Base-by-base conservation (phyloP, 805 yeast genomes). In the Candida railenensis region DNA sequence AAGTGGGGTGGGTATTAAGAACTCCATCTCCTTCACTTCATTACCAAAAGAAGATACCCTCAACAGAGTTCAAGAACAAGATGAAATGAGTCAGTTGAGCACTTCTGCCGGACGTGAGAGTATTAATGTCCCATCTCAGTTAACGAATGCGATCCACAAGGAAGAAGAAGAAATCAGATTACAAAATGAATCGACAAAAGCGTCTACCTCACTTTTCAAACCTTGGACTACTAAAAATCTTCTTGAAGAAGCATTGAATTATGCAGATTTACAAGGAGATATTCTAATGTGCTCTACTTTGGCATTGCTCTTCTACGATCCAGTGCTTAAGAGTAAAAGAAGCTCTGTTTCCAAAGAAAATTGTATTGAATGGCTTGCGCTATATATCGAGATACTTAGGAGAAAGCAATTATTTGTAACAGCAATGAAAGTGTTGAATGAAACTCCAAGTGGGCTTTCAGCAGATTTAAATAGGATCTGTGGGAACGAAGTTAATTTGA, bases 231-330 rank as follows among this genome's bases (percentile, higher is more conserved):
- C 85, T 2, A 63, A 69, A 5, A 65, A 61, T 40, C 59, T 87
- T 47, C 67, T 87, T 9, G 55, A 65, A 40, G 69, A 79, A 52
- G 80, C 82, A 0, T 62, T 80, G n/a, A 74, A 73, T 19, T 83
- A 78, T 62, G 77, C 85, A 37, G 59, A 77, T 3, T 61, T 62
- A 7, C 86, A 83, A 52, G 92, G 92, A 1, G 89, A 87, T 58
- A 55, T 83, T 15, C 66, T 83, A 12, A 68, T 82, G 73, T 73
- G 84, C 49, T 76, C 86, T 3, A 74, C 85, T 0, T 53, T 87
- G 32, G 68, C 83, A 0, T 54, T 83, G 21, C 57, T 87, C 32
- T 83, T 86, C 58, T 74, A 71, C 45, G 69, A 68, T 3, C 43
- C 43, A 45, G 30, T 48, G 52, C 44, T 38, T 40, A 45, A 4